Evolutionary conservation across 345 rosid species (phyloP).

Genomic region (Pelargonium nanum): DNA sequence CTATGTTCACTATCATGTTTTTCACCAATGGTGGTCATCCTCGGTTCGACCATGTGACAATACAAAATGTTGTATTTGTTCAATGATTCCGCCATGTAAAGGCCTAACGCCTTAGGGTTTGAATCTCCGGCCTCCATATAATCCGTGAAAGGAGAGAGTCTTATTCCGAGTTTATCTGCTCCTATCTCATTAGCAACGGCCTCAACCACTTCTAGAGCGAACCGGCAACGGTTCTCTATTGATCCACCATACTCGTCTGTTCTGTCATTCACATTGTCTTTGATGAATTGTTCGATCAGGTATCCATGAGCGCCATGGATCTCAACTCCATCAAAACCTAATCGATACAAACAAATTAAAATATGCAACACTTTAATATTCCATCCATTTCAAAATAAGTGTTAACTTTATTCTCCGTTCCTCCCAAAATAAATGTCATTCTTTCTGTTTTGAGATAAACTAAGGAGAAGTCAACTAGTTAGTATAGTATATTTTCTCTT

Average conservation of each 20-base stretch:
- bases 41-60: slow-evolving; percentile 12
- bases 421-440: too few species aligned
- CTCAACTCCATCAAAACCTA: slow-evolving; percentile 29
- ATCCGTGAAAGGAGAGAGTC: slow-evolving; percentile 15
- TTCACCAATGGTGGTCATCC: slow-evolving; percentile 8
- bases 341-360: too few species aligned
- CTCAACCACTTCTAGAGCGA: slow-evolving; percentile 13
- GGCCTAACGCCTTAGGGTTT: slow-evolving; percentile 20
- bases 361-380: neutral
- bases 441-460: too few species aligned
- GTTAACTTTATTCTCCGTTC: too few species aligned
- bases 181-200: slow-evolving; percentile 13
- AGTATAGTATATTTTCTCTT: too few species aligned
- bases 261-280: slow-evolving; percentile 29
- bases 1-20: slow-evolving; percentile 5
- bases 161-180: slow-evolving; percentile 13
- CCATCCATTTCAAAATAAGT: neutral
- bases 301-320: slow-evolving; percentile 26
- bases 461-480: too few species aligned
- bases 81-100: slow-evolving; percentile 15
- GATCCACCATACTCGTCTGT: slow-evolving; percentile 26
- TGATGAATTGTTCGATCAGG: slow-evolving; percentile 42
- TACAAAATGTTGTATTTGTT: slow-evolving; percentile 10
- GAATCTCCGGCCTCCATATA: slow-evolving; percentile 18
- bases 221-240: slow-evolving; percentile 18